Base-by-base conservation (phyloP, 192 early-diverging fungal genomes). In the Linderina pennispora region DNA sequence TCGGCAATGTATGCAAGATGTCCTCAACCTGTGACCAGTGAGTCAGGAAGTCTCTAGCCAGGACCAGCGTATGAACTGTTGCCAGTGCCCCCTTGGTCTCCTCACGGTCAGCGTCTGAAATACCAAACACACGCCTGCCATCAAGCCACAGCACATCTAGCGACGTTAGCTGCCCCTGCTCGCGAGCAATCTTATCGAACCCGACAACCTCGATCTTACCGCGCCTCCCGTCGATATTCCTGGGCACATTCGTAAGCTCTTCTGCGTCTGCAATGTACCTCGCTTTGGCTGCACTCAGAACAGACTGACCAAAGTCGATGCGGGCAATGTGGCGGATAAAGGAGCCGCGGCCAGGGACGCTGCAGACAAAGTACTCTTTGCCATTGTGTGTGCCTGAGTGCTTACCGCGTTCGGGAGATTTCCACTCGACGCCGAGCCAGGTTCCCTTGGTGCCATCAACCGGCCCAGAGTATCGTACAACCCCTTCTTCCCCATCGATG, bases 351-450 rank as follows among this genome's bases (percentile, higher is more conserved):
- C 41, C 21, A 10, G 23, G 31, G 9, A 24, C 16, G 14, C 40
- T 7, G 49, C 61, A 64, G 1, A 10, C 6, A 37, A 76, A 76
- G 36, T 76, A 76, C 8, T 40, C 49, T 4, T 38, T 33, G 16
- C 54, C 43, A 36, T 44, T 19, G 23, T 62, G 47, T 10, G 40
- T 47, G 1, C 74, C 76, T 36, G 47, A 18, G 54, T 77, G 76
- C 25, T 75, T 77, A 36, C 76, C 76, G 0, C 66, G 53, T 6
- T 19, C 19, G 1, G 54, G 15, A 20, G 26, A 28, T 2, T 45
- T 42, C 76, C 76, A 77, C 41, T 77, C 71, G 13, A 77, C 50
- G 4, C 76, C 76, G 0, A 65, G 54, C 76, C 76, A 77, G 8
- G 10, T n/a, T 5, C 62, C 66, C 0, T 3, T 10, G 4, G 59